Evolutionary conservation across 352 stramenopile genomes (phyloP).

Genomic region (Phytophthora pinifolia): DNA sequence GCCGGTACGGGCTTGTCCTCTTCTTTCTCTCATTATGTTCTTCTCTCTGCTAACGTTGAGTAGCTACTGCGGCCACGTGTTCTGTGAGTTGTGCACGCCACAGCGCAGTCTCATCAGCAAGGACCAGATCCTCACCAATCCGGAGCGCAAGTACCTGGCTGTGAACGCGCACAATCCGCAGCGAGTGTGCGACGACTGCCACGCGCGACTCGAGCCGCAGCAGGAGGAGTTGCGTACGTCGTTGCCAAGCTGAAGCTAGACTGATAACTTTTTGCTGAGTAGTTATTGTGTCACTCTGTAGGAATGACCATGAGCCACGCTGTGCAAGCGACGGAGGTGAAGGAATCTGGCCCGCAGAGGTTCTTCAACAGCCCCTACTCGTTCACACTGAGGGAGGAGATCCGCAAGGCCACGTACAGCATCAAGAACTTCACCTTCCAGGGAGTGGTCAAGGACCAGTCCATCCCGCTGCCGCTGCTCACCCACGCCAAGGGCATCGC

Average conservation of each 20-base stretch:
- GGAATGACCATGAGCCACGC: conserved; percentile 78
- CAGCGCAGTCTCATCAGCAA: conserved; percentile 72
- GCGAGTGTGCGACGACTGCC: conserved; percentile 81
- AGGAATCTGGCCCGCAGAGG: conserved; percentile 58
- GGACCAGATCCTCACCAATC: conserved; percentile 74
- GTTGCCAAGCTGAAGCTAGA: background rate
- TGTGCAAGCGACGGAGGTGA: conserved; percentile 72
- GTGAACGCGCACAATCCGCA: conserved; percentile 85
- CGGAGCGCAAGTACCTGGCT: conserved; percentile 70
- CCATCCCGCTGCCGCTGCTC: conserved; percentile 87
- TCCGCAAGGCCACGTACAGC: conserved; percentile 93
- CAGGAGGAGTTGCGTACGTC: conserved; percentile 69
- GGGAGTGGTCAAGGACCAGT: conserved; percentile 89
- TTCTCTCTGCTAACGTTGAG: background rate
- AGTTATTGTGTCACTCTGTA: conserved; percentile 9
- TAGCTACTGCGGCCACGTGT: conserved; percentile 75
- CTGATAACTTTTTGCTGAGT: background rate
- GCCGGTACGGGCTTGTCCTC: conserved; percentile 37
- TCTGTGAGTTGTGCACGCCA: conserved; percentile 74
- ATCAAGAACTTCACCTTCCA: conserved; percentile 92
- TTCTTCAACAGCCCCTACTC: conserved; percentile 88
- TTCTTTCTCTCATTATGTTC: conserved; percentile 2
- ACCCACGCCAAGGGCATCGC: conserved; percentile 90
- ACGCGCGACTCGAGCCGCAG: conserved; percentile 53
- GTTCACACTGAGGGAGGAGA: conserved; percentile 90